Evolutionary conservation across 352 stramenopile genomes (phyloP), one percentile per base, ranked within the genome.

Genomic region (Phytophthora sojae): DNA sequence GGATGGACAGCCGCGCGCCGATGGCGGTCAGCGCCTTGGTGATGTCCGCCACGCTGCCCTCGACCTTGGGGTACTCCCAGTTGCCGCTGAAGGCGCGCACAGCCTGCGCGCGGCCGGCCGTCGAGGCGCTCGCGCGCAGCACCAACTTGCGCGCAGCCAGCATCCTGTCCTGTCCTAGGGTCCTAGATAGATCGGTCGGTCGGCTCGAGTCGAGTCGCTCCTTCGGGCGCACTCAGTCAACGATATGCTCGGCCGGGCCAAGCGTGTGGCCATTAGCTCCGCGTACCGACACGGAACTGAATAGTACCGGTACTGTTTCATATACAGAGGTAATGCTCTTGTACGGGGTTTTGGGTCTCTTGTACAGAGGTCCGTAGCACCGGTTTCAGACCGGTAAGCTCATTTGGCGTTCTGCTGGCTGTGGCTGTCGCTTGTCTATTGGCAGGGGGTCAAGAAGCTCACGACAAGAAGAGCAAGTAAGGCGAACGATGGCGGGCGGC

Each of bases 21-120:
- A 94, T 94, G 37, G 76, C 81, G 49, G 76, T 92, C 57, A 94
- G 75, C 67, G 75, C 75, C 67, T 88, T 89, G 58, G 85, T 91
- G 69, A 94, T 68, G 54, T 94, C 86, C 6, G 74, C 69, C 57
- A 92, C 86, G 15, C 78, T 89, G 55, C 86, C 86, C 45, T 94
- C 85, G 50, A 94, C 88, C 62, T 88, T 88, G 54, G 86, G 86
- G 79, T 94, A 94, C 67, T 94, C 85, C 65, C 89, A 86, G 66
- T 94, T 94, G 58, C 86, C 86, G 61, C 86, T 94, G 75, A 93
- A 94, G 42, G 82, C 76, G 49, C 86, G 86, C 54, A 70, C 57
- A 7, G 53, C 67, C 50, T 78, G 61, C 57, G 64, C 70, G 12
- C 44, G 45, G 8, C 6, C 17, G 17, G 42, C 23, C 37, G 67